phyloP scores from a whole-genome alignment of 495 filamentous ascomycete species.

The Sporormia fimetaria region DNA sequence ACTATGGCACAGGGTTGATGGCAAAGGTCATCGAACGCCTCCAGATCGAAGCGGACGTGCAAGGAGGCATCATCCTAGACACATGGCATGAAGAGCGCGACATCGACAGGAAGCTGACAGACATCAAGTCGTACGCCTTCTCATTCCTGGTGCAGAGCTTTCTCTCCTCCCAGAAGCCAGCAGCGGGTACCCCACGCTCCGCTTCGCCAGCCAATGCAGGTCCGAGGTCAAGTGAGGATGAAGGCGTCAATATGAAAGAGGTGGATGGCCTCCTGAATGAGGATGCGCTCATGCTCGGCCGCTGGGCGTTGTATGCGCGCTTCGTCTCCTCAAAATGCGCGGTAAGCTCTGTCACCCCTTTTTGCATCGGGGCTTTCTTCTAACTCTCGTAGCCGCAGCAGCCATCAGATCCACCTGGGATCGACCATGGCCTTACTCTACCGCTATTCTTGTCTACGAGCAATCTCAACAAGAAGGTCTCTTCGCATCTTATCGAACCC shows the following conservation, averaged over 20 bases:
- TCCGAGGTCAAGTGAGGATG: conserved; percentile 57
- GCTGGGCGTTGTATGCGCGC: conserved; percentile 85
- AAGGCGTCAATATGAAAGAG: conserved; percentile 90
- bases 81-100: conserved; percentile 85
- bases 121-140: conserved; percentile 93
- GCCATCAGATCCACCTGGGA: conserved; percentile 9
- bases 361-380: conserved; percentile 8
- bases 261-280: conserved; percentile 78
- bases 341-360: conserved; percentile 38
- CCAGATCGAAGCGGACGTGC: conserved; percentile 88
- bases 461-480: conserved; percentile 61
- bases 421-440: conserved; percentile 35
- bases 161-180: conserved; percentile 48
- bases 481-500: conserved; percentile 55
- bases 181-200: conserved; percentile 34
- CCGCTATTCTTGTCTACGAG: conserved; percentile 66
- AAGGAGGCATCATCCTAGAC: conserved; percentile 93
- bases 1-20: conserved; percentile 89
- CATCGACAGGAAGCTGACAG: conserved; percentile 75
- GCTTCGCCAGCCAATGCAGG: conserved; percentile 54
- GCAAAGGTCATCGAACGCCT: conserved; percentile 87
- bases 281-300: conserved; percentile 77
- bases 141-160: conserved; percentile 95
- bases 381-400: conserved; percentile 25
- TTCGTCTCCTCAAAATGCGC: conserved; percentile 77